Conservation (phyloP, 352 stramenopile species). For the Phytophthora crassamura region DNA sequence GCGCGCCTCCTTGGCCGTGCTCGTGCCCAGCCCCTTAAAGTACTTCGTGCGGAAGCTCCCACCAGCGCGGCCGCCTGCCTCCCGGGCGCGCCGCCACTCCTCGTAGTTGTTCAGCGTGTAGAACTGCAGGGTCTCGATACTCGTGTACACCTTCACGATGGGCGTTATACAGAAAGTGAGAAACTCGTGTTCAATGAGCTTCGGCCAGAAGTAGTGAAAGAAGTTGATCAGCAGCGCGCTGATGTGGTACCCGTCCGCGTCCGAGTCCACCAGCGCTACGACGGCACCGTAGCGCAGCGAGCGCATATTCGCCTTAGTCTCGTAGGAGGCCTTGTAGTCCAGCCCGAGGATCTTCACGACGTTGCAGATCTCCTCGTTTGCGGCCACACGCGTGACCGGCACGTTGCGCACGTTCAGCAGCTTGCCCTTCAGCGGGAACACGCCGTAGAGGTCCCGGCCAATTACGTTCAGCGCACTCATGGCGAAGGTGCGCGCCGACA, state of each 20-base stretch:
- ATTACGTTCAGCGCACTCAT: conserved; percentile 94
- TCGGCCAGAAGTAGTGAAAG: conserved; percentile 94
- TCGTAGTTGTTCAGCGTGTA: conserved; percentile 93
- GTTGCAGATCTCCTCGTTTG: conserved; percentile 86
- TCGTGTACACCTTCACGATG: conserved; percentile 87
- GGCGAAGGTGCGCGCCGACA: conserved; percentile 94
- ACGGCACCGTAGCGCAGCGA: conserved; percentile 88
- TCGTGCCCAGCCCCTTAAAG: conserved; percentile 96
- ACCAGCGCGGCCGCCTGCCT: conserved; percentile 48
- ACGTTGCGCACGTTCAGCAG: conserved; percentile 58
- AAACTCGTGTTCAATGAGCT: conserved; percentile 87
- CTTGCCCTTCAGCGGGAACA: conserved; percentile 95
- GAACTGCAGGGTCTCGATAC: conserved; percentile 50
- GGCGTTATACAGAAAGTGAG: conserved; percentile 96
- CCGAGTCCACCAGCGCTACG: conserved; percentile 97
- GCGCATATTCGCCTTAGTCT: conserved; percentile 81
- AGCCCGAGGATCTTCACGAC: conserved; percentile 94
- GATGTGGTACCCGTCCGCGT: conserved; percentile 94
- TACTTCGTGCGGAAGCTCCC: conserved; percentile 85
- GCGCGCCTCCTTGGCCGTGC: conserved; percentile 89
- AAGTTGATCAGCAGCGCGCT: conserved; percentile 96
- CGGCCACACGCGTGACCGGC: conserved; percentile 47
- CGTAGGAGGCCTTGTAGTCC: conserved; percentile 88
- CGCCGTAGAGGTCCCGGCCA: conserved; percentile 94
- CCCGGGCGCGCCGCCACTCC: too few species aligned